Base-by-base conservation (phyloP, 1,284 basidiomycete species). In the Ceratobasidium sp. region DNA sequence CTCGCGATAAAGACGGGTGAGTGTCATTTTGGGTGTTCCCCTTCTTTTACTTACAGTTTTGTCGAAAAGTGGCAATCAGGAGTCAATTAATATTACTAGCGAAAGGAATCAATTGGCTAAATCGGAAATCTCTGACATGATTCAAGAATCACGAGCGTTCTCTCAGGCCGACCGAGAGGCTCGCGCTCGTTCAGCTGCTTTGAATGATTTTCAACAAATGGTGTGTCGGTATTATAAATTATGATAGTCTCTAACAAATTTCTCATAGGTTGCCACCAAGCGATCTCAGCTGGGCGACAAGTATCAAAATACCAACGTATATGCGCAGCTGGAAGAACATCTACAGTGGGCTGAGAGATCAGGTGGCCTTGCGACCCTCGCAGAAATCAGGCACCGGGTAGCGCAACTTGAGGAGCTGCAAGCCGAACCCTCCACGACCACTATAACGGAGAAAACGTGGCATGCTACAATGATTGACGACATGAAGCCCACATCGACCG, bases 41-140 rank as follows among this genome's bases (percentile, higher is more conserved):
- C 87, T 97, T 97, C 88, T 96, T 96, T 79, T n/a, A n/a, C 96
- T 96, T 83, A 98, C 98, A 88, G n/a, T n/a, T 95, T 95, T 94
- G 7, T 7, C 18, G 87, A 28, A 18, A 60, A n/a, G 39, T 78
- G 77, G 33, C 63, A 53, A 66, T 42, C 28, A 9, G 5, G 40
- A 23, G 51, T 12, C 69, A 73, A 49, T 42, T 67, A 60, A 23
- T 63, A n/a, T 98, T 82, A 97, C 96, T 61, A 91, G 93, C 68
- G 94, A 81, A 97, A 98, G 90, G 6, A 6, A 53, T 53, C 26
- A 61, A 13, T 61, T 61, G 91, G 90, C 44, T 90, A 93, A 79
- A 95, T 96, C 82, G 9, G 96, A 96, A 82, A 98, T 98, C 82
- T 95, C 97, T 84, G 95, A 97, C 87, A 98, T 98, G 97, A 97